These are phyloP conservation scores for Salix brachista DNA, from an alignment of 345 rosid species.

Conservation along the genomic window DNA sequence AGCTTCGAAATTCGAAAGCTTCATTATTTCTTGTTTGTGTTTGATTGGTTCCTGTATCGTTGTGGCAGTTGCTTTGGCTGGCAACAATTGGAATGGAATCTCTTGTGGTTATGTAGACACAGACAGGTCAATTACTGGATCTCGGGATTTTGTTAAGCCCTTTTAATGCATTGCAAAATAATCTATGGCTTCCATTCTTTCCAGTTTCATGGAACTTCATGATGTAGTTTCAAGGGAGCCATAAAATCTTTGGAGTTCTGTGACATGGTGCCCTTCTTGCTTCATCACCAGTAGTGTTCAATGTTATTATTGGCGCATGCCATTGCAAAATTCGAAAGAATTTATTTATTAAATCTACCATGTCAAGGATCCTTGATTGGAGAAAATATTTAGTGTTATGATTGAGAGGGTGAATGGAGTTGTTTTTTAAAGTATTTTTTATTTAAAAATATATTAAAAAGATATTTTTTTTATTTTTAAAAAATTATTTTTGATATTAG, in stretches of 20 bases:
- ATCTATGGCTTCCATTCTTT: conserved; percentile 39
- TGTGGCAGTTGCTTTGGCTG: conserved; percentile 36
- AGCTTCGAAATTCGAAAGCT: conserved; percentile 25
- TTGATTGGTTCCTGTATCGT: conserved; percentile 16
- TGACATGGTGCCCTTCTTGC: neutral
- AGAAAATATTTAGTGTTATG: too few species aligned
- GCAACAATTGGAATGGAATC: conserved; percentile 18
- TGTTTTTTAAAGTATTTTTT: too few species aligned
- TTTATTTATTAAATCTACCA: too few species aligned
- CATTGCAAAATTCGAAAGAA: too few species aligned
- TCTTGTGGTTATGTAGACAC: conserved; percentile 23
- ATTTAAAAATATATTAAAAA: too few species aligned
- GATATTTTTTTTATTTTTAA: too few species aligned
- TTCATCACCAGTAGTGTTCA: neutral
- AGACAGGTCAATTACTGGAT: conserved; percentile 27
- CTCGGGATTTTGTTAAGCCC: conserved; percentile 25
- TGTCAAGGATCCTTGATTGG: too few species aligned
- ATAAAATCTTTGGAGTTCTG: neutral
- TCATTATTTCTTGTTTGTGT: conserved; percentile 21
- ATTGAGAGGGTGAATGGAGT: fast-evolving
- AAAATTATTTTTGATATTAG: too few species aligned
- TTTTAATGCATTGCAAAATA: conserved; percentile 36
- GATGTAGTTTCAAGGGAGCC: conserved; percentile 17
- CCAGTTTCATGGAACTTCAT: conserved; percentile 19
- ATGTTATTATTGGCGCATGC: neutral